These are phyloP conservation scores for Aspergillus vadensis DNA, from an alignment of 2,329 filamentous ascomycete genomes.

Conservation along the genomic window DNA sequence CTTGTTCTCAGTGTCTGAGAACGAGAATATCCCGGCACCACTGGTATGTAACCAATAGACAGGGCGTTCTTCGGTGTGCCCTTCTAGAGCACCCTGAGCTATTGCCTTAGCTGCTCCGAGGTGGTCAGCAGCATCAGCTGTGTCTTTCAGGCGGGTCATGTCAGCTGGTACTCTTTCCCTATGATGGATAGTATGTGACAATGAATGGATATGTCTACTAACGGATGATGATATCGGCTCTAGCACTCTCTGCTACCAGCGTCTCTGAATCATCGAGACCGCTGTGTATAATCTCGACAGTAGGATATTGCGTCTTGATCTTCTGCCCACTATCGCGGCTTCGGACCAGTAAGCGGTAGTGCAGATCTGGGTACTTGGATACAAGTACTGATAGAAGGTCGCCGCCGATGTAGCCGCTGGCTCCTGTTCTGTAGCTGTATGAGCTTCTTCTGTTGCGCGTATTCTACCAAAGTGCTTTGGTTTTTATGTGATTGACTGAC, in stretches of 20 bases:
- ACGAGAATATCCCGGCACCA: slow-evolving; percentile 17
- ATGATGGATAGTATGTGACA: too few relatives aligned
- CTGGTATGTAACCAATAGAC: slow-evolving; percentile 18
- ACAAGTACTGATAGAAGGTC: slow-evolving; percentile 46
- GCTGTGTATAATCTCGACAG: neutral
- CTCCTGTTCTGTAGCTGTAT: neutral
- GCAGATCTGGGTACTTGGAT: slow-evolving; percentile 15
- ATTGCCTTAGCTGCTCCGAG: slow-evolving; percentile 12
- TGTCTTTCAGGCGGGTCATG: slow-evolving; percentile 1
- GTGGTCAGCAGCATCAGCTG: slow-evolving; percentile 17
- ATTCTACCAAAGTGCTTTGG: too few relatives aligned
- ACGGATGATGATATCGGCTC: slow-evolving; percentile 20
- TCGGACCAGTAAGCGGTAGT: slow-evolving; percentile 11
- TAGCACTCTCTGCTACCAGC: slow-evolving; percentile 10
- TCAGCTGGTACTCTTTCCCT: too few relatives aligned
- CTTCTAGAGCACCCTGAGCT: slow-evolving; percentile 7
- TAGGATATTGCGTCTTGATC: slow-evolving; percentile 11
- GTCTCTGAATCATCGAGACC: slow-evolving; percentile 1
- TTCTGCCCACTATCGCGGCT: slow-evolving; percentile 4
- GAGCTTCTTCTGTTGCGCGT: too few relatives aligned
- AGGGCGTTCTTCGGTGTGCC: slow-evolving; percentile 10
- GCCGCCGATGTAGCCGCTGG: slow-evolving; percentile 35
- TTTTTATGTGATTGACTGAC: too few relatives aligned
- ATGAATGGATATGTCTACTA: neutral
- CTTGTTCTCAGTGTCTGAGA: slow-evolving; percentile 11